phyloP scores from a whole-genome alignment of 495 filamentous ascomycete genomes.

The Chlorociboria aeruginascens region DNA sequence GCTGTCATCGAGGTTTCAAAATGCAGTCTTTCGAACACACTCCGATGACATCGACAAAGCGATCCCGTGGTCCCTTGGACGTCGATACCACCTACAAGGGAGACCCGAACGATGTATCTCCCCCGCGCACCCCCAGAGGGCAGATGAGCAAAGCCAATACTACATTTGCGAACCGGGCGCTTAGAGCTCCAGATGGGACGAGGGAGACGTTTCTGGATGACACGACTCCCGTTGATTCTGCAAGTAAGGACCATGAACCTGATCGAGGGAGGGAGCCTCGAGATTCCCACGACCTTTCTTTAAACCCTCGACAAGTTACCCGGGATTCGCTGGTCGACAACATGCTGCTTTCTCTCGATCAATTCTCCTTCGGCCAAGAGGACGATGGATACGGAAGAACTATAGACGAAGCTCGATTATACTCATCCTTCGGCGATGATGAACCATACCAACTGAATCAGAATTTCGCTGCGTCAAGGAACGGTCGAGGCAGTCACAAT shows the following conservation, averaged over 20 bases:
- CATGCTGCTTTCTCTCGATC: constrained; percentile 82
- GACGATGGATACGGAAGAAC: constrained; percentile 18
- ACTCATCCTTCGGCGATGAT: constrained; percentile 29
- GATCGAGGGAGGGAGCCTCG: constrained; percentile 25
- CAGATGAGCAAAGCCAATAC: constrained; percentile 11
- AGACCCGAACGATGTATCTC: constrained; percentile 16
- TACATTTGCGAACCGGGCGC: constrained; percentile 10
- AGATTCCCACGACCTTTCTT: constrained; percentile 81
- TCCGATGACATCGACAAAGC: constrained; percentile 13
- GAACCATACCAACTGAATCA: constrained; percentile 20
- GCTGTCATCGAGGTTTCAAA: constrained; percentile 5
- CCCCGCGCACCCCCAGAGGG: constrained; percentile 1
- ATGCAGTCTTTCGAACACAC: constrained; percentile 18
- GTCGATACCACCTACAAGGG: constrained; percentile 19
- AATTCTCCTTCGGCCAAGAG: constrained; percentile 48
- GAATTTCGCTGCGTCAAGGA: constrained; percentile 11
- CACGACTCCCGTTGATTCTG: constrained; percentile 29
- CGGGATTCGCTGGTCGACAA: constrained; percentile 85
- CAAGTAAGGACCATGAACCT: constrained; percentile 24
- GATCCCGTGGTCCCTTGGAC: constrained; percentile 13
- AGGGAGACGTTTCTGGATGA: constrained; percentile 39
- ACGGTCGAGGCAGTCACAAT: constrained; percentile 45
- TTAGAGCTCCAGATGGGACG: constrained; percentile 12
- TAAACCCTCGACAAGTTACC: constrained; percentile 60
- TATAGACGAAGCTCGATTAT: constrained; percentile 21